Base-by-base conservation (phyloP, 179 eudicot species). In the Carnegiea gigantea region DNA sequence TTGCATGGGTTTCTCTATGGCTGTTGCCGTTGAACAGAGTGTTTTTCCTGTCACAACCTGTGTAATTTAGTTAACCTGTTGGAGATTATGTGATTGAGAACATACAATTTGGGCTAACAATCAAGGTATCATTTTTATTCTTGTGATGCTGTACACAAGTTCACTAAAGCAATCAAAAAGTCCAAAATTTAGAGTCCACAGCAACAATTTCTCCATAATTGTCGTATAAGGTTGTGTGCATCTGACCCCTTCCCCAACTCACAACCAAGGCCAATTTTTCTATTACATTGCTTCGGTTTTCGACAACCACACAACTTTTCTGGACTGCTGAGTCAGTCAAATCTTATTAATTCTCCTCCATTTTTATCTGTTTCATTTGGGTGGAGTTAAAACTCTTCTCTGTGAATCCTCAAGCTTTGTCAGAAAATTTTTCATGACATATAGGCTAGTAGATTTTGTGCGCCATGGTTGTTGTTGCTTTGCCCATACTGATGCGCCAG, bases 1-100 rank as follows among this genome's bases (percentile, higher is more conserved):
- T 0, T 28, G 9, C 12, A 36, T 36, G 10, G 18, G 46, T 10
- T 68, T 68, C 0, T 26, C 21, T 14, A 30, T 70, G 73, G 40
- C 72, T 26, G 38, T 70, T 70, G 40, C 44, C 14, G 4, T 51
- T 18, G 43, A 70, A 70, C 73, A 70, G 73, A 70, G 73, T 70
- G 72, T 70, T 70, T 70, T 6, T 70, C 46, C 73, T 15, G 73
- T 36, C 10, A 36, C 9, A 36, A 4, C 46, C 17, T 70, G 44
- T 36, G 23, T 70, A 70, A 17, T 70, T 70, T 3, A 7, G 73
- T 36, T 67, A 13, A 21, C 11, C 14, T 67, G 40, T 13, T 30
- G 18, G 20, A 67, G 36, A 26, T 26, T 11, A 26, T 26, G 38
- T 67, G 72, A 67, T 67, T 13, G 36, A 17, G 18, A 67, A 11